phyloP scores from a whole-genome alignment of 768 basidiomycete species.

The Hygrophorus russula region DNA sequence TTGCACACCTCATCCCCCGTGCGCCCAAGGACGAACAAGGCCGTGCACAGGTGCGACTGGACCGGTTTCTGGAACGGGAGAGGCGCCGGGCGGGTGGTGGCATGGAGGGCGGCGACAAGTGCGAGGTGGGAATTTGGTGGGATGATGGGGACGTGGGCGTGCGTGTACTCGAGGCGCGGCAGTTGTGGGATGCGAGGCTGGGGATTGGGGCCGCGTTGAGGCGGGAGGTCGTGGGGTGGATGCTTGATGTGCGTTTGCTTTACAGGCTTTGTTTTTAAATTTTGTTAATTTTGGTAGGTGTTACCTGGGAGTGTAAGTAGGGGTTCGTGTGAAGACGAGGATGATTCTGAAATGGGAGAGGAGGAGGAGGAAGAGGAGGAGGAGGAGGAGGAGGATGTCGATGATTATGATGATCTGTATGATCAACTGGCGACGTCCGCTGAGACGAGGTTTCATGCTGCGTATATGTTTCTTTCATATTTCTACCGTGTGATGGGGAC shows the following conservation, averaged over 20 bases:
- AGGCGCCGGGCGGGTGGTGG: slow-evolving; percentile 20
- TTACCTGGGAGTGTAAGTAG: too few species aligned
- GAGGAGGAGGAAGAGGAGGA: slow-evolving; percentile 7
- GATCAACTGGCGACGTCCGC: slow-evolving; percentile 44
- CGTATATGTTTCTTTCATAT: slow-evolving; percentile 47
- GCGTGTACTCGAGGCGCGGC: too few species aligned
- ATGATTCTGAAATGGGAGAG: slow-evolving; percentile 8
- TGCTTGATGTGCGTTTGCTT: background rate
- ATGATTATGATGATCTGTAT: slow-evolving; percentile 21
- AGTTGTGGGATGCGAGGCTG: background rate
- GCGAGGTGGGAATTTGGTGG: slow-evolving; percentile 22
- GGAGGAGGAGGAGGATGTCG: slow-evolving; percentile 8
- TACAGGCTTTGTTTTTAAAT: background rate
- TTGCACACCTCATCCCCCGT: slow-evolving; percentile 19
- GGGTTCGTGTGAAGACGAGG: slow-evolving; percentile 1
- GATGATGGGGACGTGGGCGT: slow-evolving; percentile 21
- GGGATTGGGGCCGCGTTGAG: background rate
- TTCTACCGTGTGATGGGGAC: slow-evolving; percentile 27
- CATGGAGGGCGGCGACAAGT: slow-evolving; percentile 7
- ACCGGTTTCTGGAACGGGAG: slow-evolving; percentile 24
- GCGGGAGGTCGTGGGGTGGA: background rate
- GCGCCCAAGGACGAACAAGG: slow-evolving; percentile 26
- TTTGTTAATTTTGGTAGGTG: too few species aligned
- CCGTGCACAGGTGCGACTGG: slow-evolving; percentile 31
- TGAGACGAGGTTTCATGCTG: slow-evolving; percentile 58